Evolutionary conservation across 1,284 basidiomycete species (phyloP).

Genomic region (Vanrija sp.): DNA sequence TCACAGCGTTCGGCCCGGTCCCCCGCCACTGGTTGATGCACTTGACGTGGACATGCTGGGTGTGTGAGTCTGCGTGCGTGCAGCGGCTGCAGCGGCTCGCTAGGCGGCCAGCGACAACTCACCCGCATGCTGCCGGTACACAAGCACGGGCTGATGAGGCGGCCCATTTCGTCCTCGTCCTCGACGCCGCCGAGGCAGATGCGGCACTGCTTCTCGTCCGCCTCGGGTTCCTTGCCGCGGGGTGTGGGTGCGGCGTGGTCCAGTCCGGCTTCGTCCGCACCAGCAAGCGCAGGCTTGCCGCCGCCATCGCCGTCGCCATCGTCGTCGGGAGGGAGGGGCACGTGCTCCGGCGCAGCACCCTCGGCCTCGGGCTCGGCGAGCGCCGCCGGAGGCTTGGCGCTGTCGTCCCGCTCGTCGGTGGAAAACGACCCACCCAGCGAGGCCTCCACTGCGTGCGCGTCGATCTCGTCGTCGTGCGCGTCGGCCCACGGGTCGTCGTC

Average conservation of each 20-base stretch:
- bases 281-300: too few relatives aligned
- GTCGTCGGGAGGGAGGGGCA: neutral
- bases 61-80: neutral
- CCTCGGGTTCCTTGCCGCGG: neutral
- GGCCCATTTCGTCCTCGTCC: slow-evolving; percentile 38
- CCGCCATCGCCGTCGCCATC: neutral
- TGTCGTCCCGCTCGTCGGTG: neutral
- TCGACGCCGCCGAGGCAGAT: slow-evolving; percentile 45
- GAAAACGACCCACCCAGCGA: neutral
- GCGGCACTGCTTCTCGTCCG: slow-evolving; percentile 41
- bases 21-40: slow-evolving; percentile 49
- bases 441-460: slow-evolving; percentile 5
- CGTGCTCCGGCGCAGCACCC: neutral
- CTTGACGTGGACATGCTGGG: slow-evolving; percentile 41
- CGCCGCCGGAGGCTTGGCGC: neutral
- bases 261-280: neutral
- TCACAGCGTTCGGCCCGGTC: slow-evolving; percentile 40
- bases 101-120: slow-evolving; percentile 15
- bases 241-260: neutral
- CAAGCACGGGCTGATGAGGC: slow-evolving; percentile 47
- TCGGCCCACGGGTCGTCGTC: neutral
- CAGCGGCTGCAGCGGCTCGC: too few relatives aligned
- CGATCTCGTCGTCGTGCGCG: slow-evolving; percentile 5
- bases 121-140: slow-evolving; percentile 46
- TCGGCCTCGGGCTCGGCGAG: neutral